phyloP scores from a whole-genome alignment of 2,329 filamentous ascomycete genomes.

The Phaeoacremonium minimum region DNA sequence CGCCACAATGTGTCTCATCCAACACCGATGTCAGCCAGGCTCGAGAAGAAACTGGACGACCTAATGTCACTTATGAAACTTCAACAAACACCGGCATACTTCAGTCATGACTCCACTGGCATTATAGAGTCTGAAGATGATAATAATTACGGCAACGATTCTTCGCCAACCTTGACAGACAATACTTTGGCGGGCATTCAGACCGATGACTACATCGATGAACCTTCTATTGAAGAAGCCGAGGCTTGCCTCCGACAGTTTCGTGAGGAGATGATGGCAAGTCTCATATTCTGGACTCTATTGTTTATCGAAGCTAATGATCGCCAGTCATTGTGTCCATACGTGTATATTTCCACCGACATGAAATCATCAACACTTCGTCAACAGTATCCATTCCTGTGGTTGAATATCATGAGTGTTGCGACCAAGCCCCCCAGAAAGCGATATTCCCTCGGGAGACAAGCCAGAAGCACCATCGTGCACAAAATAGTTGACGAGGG shows the following conservation, averaged over 20 bases:
- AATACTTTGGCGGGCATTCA: no score
- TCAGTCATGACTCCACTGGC: no score
- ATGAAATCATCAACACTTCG: conserved; percentile 32
- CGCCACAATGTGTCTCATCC: no score
- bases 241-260: conserved; percentile 31
- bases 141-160: no score
- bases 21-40: conserved; percentile 31
- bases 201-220: conserved; percentile 12
- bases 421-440: conserved; percentile 32
- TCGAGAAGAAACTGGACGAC: conserved; percentile 46
- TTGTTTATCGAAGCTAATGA: no score
- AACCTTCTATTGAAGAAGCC: conserved; percentile 9
- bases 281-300: no score
- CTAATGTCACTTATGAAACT: conserved; percentile 38
- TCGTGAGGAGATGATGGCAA: conserved; percentile 29
- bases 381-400: conserved; percentile 41
- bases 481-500: conserved; percentile 36
- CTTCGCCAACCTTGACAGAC: no score
- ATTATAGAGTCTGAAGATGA: no score
- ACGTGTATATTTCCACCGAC: conserved; percentile 32
- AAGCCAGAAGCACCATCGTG: conserved; percentile 34
- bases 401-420: conserved; percentile 43
- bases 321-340: conserved; percentile 29
- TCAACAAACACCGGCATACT: no score
- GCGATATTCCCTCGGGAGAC: conserved; percentile 29